These are phyloP conservation scores for Phlyctochytrium planicorne DNA, from an alignment of 192 early-diverging fungal species.

Conservation along the genomic window DNA sequence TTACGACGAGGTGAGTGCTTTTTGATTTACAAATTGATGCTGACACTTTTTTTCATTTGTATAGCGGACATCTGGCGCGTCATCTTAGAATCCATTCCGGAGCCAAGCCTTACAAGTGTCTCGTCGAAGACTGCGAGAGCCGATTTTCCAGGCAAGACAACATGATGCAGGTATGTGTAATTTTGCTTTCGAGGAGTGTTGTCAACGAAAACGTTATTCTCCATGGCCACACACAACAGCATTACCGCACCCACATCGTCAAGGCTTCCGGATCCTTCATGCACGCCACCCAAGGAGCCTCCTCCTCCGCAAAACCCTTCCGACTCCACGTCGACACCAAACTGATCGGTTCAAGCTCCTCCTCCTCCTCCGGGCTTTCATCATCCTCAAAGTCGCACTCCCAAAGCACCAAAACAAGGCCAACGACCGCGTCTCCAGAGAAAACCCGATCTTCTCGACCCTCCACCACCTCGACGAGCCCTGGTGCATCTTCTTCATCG, in stretches of 20 bases:
- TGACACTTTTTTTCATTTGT: background rate
- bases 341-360: background rate
- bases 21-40: background rate
- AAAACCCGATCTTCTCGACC: background rate
- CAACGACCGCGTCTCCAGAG: background rate
- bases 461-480: background rate
- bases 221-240: constrained; percentile 8
- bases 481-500: background rate
- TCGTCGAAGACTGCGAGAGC: constrained; percentile 21
- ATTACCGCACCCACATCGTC: constrained; percentile 35
- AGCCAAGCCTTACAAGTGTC: constrained; percentile 28
- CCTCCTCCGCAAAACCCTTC: background rate
- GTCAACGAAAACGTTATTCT: background rate
- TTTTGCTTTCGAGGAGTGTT: background rate
- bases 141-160: constrained; percentile 38
- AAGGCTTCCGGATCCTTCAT: constrained; percentile 1
- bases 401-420: too few relatives aligned
- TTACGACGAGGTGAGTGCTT: constrained; percentile 23
- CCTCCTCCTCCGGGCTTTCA: background rate
- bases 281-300: background rate
- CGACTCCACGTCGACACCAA: background rate
- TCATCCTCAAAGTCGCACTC: too few relatives aligned
- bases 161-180: constrained; percentile 34
- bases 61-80: constrained; percentile 6
- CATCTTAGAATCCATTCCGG: constrained; percentile 34